These are phyloP conservation scores for Dissophora globulifera DNA, from an alignment of 192 early-diverging fungal species.

Conservation along the genomic window DNA sequence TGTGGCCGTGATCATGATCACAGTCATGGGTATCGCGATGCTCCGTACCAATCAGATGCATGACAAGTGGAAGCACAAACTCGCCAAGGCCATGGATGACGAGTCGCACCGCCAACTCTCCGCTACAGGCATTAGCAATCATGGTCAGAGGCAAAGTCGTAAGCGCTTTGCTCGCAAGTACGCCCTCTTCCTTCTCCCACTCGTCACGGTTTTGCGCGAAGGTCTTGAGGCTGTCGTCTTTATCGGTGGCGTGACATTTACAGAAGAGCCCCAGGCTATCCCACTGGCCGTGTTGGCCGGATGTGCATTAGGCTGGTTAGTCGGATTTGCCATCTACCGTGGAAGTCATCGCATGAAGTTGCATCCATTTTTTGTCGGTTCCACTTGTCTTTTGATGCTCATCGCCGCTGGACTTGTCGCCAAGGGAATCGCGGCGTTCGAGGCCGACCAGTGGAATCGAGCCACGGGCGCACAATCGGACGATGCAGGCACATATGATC, in stretches of 20 bases:
- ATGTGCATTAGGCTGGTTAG: conserved; percentile 64
- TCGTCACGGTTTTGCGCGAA: conserved; percentile 87
- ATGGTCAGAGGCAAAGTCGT: too few species aligned
- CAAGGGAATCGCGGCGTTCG: conserved; percentile 73
- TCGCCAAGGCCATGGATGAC: conserved; percentile 61
- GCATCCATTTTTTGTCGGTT: conserved; percentile 81
- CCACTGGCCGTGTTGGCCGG: conserved; percentile 84
- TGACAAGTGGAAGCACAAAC: conserved; percentile 80
- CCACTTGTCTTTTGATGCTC: conserved; percentile 78
- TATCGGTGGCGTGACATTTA: conserved; percentile 83
- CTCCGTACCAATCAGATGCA: conserved; percentile 75
- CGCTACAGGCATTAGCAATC: too few species aligned
- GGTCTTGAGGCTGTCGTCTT: conserved; percentile 90
- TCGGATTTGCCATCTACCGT: conserved; percentile 82
- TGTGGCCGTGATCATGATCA: conserved; percentile 83
- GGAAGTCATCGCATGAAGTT: conserved; percentile 74
- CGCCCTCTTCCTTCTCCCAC: conserved; percentile 86
- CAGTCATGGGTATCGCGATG: conserved; percentile 85
- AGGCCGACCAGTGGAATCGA: conserved; percentile 70
- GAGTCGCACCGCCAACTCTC: conserved; percentile 33
- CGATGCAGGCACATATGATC: conserved; percentile 64
- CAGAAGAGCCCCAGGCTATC: conserved; percentile 71
- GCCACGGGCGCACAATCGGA: conserved; percentile 71
- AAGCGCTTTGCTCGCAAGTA: conserved; percentile 57
- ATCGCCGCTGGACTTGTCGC: conserved; percentile 85